These are phyloP conservation scores for Typha latifolia DNA, from an alignment of 176 grass and related monocot species.

Conservation along the genomic window DNA sequence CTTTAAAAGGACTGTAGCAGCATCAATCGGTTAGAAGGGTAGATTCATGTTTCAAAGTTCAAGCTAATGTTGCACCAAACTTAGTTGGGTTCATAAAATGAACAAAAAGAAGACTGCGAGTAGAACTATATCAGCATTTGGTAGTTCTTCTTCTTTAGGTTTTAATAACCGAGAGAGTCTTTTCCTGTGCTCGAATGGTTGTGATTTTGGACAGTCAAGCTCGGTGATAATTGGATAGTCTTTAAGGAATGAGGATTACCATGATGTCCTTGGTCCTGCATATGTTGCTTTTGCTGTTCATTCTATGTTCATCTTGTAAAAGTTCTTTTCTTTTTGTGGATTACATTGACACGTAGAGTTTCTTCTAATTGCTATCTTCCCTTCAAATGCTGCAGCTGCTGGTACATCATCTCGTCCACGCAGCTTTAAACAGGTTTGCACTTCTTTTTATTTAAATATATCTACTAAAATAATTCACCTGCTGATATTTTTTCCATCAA, in stretches of 20 bases:
- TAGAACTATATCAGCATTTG: too few relatives aligned
- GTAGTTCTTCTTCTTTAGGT: too few relatives aligned
- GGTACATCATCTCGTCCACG: conserved; percentile 12
- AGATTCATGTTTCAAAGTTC: too few relatives aligned
- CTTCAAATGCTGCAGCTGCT: conserved; percentile 1
- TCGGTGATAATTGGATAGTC: not conserved
- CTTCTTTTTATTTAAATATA: not conserved
- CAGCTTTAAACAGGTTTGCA: conserved; percentile 6
- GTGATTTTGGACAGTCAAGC: too few relatives aligned
- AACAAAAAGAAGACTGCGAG: too few relatives aligned
- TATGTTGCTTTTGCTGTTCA: not conserved
- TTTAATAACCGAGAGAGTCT: too few relatives aligned
- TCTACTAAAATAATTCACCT: not conserved
- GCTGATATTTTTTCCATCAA: not conserved
- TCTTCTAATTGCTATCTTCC: not conserved
- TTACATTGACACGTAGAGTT: not conserved
- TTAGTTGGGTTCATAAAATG: too few relatives aligned
- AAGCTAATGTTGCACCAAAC: too few relatives aligned
- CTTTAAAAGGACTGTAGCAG: too few relatives aligned
- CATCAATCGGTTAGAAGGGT: too few relatives aligned
- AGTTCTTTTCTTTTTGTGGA: not conserved
- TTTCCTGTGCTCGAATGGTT: too few relatives aligned
- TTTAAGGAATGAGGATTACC: not conserved
- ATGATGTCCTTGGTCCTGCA: not conserved
- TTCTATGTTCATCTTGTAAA: not conserved